These are phyloP conservation scores for Mucor plumbeus DNA, from an alignment of 371 early-diverging fungal genomes.

Conservation along the genomic window DNA sequence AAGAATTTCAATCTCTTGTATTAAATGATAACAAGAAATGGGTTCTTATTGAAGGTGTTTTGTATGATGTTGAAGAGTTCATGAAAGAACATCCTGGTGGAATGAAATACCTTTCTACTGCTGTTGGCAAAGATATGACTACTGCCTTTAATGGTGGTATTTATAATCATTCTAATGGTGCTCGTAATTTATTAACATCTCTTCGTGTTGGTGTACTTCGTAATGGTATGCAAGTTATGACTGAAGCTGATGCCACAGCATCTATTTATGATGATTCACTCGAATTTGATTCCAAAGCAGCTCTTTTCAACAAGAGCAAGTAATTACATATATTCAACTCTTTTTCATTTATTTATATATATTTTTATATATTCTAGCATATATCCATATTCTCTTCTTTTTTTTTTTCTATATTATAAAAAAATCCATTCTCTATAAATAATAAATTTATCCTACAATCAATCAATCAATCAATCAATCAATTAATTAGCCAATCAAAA, in stretches of 20 bases:
- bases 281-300: conserved; percentile 31
- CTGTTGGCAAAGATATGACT: conserved; percentile 87
- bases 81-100: conserved; percentile 94
- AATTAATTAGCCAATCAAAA: no score
- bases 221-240: conserved; percentile 61
- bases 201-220: conserved; percentile 75
- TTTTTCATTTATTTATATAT: background rate
- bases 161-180: conserved; percentile 85
- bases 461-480: no score
- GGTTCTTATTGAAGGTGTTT: conserved; percentile 85
- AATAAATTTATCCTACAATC: conserved; percentile 2
- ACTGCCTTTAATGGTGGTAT: conserved; percentile 88
- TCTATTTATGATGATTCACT: conserved; percentile 29
- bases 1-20: conserved; percentile 73
- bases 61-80: conserved; percentile 91
- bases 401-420: background rate
- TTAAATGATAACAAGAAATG: conserved; percentile 71
- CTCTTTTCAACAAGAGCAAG: conserved; percentile 34
- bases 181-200: conserved; percentile 77
- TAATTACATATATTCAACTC: background rate
- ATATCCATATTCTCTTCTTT: conserved; percentile 4
- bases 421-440: conserved; percentile 13
- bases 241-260: conserved; percentile 31
- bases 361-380: conserved; percentile 8
- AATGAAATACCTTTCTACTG: conserved; percentile 72